phyloP scores from a whole-genome alignment of 164 flowering plant genomes.

The Aristolochia californica region DNA sequence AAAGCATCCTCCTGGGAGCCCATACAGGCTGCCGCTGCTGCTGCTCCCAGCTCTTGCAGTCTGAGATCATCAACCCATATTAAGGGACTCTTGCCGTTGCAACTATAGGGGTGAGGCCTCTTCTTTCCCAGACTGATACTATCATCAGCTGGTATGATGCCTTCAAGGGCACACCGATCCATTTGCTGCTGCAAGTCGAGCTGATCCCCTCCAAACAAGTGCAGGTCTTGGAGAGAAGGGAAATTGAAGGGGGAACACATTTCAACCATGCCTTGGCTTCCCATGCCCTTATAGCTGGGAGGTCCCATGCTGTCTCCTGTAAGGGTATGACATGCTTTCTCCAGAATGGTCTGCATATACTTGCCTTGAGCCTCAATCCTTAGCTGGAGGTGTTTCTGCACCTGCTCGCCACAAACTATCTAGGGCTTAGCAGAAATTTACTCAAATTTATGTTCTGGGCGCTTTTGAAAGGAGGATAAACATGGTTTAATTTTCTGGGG shows the following conservation, averaged over 20 bases:
- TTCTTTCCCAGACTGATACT: slow-evolving; percentile 7
- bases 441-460: neutral
- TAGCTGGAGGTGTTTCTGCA: slow-evolving; percentile 83
- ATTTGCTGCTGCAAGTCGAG: slow-evolving; percentile 39
- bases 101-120: slow-evolving; percentile 6
- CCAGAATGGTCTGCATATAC: slow-evolving; percentile 90
- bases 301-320: slow-evolving; percentile 51
- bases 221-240: slow-evolving; percentile 3
- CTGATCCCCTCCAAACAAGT: slow-evolving; percentile 23
- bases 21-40: slow-evolving; percentile 22
- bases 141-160: slow-evolving; percentile 10
- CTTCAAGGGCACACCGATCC: slow-evolving; percentile 26
- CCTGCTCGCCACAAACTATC: slow-evolving; percentile 32
- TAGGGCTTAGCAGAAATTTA: neutral
- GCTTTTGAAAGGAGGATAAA: no score
- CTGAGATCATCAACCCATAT: slow-evolving; percentile 6
- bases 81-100: slow-evolving; percentile 7
- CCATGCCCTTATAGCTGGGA: slow-evolving; percentile 24
- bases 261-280: slow-evolving; percentile 12
- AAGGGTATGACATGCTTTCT: slow-evolving; percentile 91
- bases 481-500: no score
- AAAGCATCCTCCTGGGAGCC: slow-evolving; percentile 26
- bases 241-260: slow-evolving; percentile 30
- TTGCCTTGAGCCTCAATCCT: slow-evolving; percentile 98
- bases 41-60: slow-evolving; percentile 7